phyloP scores from a whole-genome alignment of 495 filamentous ascomycete genomes.

The Penicillium maclennaniae region DNA sequence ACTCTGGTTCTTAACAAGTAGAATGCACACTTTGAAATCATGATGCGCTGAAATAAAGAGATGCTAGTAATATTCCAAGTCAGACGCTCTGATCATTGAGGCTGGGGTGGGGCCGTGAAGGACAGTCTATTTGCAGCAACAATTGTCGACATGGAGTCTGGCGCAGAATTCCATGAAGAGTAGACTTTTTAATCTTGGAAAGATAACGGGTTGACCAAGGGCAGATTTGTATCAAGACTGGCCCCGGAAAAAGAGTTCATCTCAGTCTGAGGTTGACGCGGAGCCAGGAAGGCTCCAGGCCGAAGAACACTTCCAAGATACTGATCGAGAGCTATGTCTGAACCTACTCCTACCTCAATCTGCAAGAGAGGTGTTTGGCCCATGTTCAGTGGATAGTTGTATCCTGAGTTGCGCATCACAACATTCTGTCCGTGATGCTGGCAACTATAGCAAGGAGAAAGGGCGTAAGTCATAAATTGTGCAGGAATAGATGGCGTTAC shows the following conservation, averaged over 20 bases:
- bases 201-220: not conserved
- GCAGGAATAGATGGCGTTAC: not conserved
- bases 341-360: not conserved
- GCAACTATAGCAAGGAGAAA: not conserved
- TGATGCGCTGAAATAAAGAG: not conserved
- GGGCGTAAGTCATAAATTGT: not conserved
- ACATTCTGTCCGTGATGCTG: not conserved
- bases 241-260: conserved; percentile 6
- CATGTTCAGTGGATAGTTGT: not conserved
- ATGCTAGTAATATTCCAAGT: not conserved
- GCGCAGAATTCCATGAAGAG: not conserved
- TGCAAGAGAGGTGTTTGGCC: not conserved
- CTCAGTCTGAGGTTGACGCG: not conserved
- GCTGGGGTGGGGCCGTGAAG: not conserved
- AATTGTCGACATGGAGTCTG: no score
- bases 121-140: no score
- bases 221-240: conserved; percentile 10
- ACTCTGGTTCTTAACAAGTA: no score
- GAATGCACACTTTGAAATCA: not conserved
- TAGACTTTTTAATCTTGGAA: not conserved
- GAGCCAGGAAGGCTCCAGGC: conserved; percentile 9
- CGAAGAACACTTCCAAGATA: conserved; percentile 10
- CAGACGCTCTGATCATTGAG: not conserved
- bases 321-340: conserved; percentile 4
- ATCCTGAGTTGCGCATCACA: not conserved